Base-by-base conservation (phyloP, 1,139 yeast species). In the Geotrichum carabidarum region DNA sequence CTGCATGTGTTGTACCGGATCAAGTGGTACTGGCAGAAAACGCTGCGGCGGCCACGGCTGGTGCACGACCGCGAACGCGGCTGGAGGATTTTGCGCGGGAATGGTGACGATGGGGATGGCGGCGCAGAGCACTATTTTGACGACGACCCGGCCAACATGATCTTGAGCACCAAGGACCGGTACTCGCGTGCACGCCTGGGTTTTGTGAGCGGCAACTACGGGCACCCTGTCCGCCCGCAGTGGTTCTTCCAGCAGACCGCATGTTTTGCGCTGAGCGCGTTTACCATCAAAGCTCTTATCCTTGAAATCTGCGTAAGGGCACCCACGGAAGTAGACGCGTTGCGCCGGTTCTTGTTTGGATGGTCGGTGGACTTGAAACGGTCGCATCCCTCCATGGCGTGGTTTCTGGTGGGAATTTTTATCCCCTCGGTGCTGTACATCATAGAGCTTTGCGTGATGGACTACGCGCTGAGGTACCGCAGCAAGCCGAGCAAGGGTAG, bases 241-340 rank as follows among this genome's bases (percentile, higher is more conserved):
- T 53, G 55, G 55, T 46, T 49, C 38, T 31, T 48, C 9, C 58
- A 56, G 37, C 58, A 56, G 41, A 38, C 55, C 2, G 44, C 18
- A 4, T 37, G 51, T 6, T 51, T 56, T 17, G 31, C 51, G 3
- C 9, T 44, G 1, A 17, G 53, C 1, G 55, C 46, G 1, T 48
- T 53, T 18, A 5, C 49, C 7, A 47, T 51, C 9, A 46, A 55
- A 3, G 12, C 47, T 1, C 31, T 42, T 17, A 30, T 56, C 8
- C 34, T 56, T 14, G 42, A 44, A 12, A 12, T 53, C 11, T 53
- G 51, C 15, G 18, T 48, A n/a, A 12, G 35, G 3, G 32, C 40
- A 12, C 57, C 58, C 8, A 12, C 34, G 4, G 48, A 42, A 12
- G 43, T 49, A n/a, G 46, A 53, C 12, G 27, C 30, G 3, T n/a